phyloP scores from a whole-genome alignment of 108 stramenopile genomes.

The Conticribra guillardii region DNA sequence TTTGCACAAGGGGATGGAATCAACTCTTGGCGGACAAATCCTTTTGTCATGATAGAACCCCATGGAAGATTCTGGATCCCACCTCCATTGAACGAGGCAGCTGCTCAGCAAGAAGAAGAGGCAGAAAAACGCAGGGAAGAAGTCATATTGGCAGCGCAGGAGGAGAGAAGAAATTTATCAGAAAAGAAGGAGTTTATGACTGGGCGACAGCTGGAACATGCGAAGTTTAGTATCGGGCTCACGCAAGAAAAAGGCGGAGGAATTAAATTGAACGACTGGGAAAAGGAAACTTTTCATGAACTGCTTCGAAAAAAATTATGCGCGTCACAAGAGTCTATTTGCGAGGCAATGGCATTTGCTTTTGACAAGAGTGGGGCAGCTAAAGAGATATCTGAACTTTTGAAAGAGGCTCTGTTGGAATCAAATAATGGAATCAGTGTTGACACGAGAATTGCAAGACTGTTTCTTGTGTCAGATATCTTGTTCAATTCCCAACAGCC shows the following conservation, averaged over 20 bases:
- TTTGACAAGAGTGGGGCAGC: conserved; percentile 79
- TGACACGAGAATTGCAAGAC: conserved; percentile 73
- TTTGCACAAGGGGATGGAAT: conserved; percentile 70
- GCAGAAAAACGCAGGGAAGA: conserved; percentile 42
- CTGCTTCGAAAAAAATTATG: conserved; percentile 60
- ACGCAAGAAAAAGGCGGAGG: conserved; percentile 37
- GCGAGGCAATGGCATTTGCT: conserved; percentile 87
- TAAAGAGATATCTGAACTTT: conserved; percentile 63
- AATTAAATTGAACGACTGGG: conserved; percentile 55
- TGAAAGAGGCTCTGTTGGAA: conserved; percentile 66
- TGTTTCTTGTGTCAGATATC: conserved; percentile 84
- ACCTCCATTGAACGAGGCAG: conserved; percentile 53
- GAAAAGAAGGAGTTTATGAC: conserved; percentile 48
- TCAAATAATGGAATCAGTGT: conserved; percentile 49
- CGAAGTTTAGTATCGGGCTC: conserved; percentile 6
- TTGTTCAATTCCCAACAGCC: conserved; percentile 91
- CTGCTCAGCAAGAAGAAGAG: conserved; percentile 52
- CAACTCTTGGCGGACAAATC: conserved; percentile 66
- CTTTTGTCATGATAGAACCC: conserved; percentile 68
- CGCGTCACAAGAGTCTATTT: conserved; percentile 69
- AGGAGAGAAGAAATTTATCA: conserved; percentile 45
- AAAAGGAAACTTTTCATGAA: conserved; percentile 55
- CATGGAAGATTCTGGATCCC: conserved; percentile 70
- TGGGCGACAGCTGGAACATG: conserved; percentile 66
- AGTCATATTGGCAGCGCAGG: conserved; percentile 39